Base-by-base conservation (phyloP, 352 stramenopile genomes). In the Pythium aquatile region DNA sequence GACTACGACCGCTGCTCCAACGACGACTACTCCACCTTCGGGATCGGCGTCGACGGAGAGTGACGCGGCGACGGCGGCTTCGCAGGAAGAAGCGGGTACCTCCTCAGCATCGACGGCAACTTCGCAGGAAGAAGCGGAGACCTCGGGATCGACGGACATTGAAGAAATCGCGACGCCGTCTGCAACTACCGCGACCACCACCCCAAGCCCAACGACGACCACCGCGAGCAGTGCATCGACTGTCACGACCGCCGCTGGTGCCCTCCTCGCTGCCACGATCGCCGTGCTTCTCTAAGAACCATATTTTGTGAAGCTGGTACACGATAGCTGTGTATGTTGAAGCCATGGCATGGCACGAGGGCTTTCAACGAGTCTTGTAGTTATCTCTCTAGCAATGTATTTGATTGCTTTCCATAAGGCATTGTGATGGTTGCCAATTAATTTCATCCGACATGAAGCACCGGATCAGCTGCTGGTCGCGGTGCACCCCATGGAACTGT, bases 81-180 rank as follows among this genome's bases (percentile, higher is more conserved):
- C 14, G 14, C 13, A 48, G n/a, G 10, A 5, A 51, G 44, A 20
- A 24, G 20, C 20, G 20, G 20, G 20, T 24, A 24, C 20, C 20
- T 24, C 20, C 20, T 24, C 20, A 24, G 20, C 20, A 24, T 24
- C n/a, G 44, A 29, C 35, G 6, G 11, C 35, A 11, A n/a, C 44
- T 51, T 51, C 44, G 4, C 44, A 51, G 20, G 44, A 20, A 29
- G 40, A 20, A 9, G n/a, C n/a, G 6, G 44, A 51, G 44, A 29
- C 44, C 44, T 51, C 44, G 44, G 44, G 44, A 29, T 51, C 44
- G 44, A 51, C 44, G 16, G 44, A 51, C 11, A 51, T 51, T 14
- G 44, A 51, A 4, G 44, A 29, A 24, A 51, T 51, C 10, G 20
- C 44, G 2, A 16, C 44, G 17, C 5, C n/a, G n/a, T 8, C 44